A percentile compares a stretch with the other conserved stretches of the same genome.
Conservation (phyloP, 768 basidiomycete genomes). For the Pholiota molesta region DNA sequence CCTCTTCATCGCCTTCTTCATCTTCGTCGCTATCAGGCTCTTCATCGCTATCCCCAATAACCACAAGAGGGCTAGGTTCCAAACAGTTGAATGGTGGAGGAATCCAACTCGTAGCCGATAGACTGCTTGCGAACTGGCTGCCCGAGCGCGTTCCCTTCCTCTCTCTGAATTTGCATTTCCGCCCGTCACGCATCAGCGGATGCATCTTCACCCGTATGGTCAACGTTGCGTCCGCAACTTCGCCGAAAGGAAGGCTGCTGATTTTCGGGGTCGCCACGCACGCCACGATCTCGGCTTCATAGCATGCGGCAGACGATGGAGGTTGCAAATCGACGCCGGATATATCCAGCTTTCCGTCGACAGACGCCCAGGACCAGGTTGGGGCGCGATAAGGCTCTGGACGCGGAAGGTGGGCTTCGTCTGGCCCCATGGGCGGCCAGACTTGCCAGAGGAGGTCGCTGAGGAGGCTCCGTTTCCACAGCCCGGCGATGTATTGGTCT, state of each 20-base stretch:
- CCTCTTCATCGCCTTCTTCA: background rate
- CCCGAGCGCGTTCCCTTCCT: background rate
- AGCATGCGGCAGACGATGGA: background rate
- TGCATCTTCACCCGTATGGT: background rate
- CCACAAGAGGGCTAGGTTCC: background rate
- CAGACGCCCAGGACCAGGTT: constrained; percentile 11
- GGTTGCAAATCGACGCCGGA: background rate
- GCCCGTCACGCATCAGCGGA: constrained; percentile 1
- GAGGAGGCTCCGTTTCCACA: background rate
- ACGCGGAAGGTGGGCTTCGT: background rate
- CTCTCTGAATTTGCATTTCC: constrained; percentile 2
- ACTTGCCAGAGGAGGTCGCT: constrained; percentile 5
- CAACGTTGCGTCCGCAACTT: background rate
- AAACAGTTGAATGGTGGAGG: background rate
- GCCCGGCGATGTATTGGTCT: constrained; percentile 7
- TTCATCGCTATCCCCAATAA: background rate
- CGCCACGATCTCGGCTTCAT: background rate
- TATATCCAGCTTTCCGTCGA: background rate
- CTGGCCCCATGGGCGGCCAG: background rate
- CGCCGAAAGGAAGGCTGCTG: background rate
- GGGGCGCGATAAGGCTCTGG: constrained; percentile 8
- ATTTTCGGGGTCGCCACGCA: background rate
- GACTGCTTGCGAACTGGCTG: background rate
- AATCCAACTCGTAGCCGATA: background rate
- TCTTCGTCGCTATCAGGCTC: background rate